Evolutionary conservation across 2,329 filamentous ascomycete genomes (phyloP), one percentile per base, ranked within the genome.

Genomic region (Sporothrix globosa): DNA sequence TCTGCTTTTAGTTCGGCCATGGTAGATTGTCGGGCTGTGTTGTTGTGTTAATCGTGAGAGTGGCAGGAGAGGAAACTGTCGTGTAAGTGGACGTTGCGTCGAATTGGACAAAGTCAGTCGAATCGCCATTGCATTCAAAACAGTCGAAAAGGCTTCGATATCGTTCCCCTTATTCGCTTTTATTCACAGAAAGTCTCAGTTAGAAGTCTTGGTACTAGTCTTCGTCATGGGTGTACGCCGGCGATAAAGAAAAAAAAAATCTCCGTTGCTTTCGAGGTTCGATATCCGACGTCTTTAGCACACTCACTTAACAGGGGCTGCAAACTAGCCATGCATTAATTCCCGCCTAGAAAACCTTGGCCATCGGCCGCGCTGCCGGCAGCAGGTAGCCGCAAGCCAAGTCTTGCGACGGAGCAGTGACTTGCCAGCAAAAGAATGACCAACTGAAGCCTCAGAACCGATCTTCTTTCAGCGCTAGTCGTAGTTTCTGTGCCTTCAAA

Each of bases 391-490:
- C 56, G 56, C 19, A 21, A 5, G 17, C 41, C 39, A 41, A 10
- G 39, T 41, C n/a, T n/a, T n/a, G n/a, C n/a, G n/a, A n/a, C n/a
- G n/a, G n/a, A n/a, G n/a, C n/a, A n/a, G n/a, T n/a, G n/a, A n/a
- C n/a, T n/a, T 30, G 27, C 27, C 27, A 30, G 27, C 27, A 30
- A 30, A 30, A 4, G 27, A 3, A 30, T 4, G 3, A 30, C 27
- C 27, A 4, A 30, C 27, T 30, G 27, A 30, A 30, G 2, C 27
- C 27, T 3, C 27, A 30, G 3, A 30, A 4, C 27, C 27, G 27
- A 4, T 30, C 41, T 44, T 44, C 21, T 61, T 46, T 24, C 58
- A 61, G 58, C 58, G 58, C 58, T 63, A 63, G 58, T 46, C 39
- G 13, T 39, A 39, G 19, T 10, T 7, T 50, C 48, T 50, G 9